These are phyloP conservation scores for Annona squamosa DNA, from an alignment of 164 flowering plant genomes.

Conservation along the genomic window DNA sequence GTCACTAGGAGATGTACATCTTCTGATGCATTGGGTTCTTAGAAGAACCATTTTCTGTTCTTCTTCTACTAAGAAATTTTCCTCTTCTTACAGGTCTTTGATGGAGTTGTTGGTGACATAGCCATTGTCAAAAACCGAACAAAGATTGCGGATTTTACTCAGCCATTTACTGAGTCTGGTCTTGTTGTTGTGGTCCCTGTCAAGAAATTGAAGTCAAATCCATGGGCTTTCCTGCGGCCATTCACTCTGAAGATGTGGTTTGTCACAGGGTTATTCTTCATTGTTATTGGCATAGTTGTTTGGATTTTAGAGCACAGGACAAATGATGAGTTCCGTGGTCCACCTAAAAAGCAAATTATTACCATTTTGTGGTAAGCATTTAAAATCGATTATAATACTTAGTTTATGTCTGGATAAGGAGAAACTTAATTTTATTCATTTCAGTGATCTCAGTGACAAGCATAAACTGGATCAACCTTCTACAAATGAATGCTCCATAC, in stretches of 20 bases:
- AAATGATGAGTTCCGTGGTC: slow-evolving; percentile 37
- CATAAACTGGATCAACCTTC: neutral
- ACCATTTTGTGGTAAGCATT: slow-evolving; percentile 29
- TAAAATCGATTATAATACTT: neutral
- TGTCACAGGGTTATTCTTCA: slow-evolving; percentile 53
- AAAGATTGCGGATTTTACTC: slow-evolving; percentile 71
- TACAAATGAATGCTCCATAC: neutral
- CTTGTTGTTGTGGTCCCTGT: slow-evolving; percentile 79
- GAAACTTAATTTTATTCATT: neutral
- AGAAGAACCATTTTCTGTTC: neutral
- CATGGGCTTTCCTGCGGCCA: slow-evolving; percentile 76
- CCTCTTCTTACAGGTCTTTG: slow-evolving; percentile 39
- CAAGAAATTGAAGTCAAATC: slow-evolving; percentile 35
- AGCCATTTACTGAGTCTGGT: slow-evolving; percentile 74
- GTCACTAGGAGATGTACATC: neutral
- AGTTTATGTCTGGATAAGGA: neutral
- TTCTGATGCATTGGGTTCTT: neutral
- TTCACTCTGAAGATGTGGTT: slow-evolving; percentile 63
- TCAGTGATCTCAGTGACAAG: neutral
- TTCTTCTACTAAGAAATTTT: slow-evolving; percentile 1
- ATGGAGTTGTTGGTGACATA: slow-evolving; percentile 78
- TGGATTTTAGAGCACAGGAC: slow-evolving; percentile 36
- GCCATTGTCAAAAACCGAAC: slow-evolving; percentile 65
- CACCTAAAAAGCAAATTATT: slow-evolving; percentile 27
- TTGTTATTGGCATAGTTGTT: slow-evolving; percentile 35